Evolutionary conservation across 805 yeast genomes (phyloP).

Genomic region (Candida xiaguanensis): DNA sequence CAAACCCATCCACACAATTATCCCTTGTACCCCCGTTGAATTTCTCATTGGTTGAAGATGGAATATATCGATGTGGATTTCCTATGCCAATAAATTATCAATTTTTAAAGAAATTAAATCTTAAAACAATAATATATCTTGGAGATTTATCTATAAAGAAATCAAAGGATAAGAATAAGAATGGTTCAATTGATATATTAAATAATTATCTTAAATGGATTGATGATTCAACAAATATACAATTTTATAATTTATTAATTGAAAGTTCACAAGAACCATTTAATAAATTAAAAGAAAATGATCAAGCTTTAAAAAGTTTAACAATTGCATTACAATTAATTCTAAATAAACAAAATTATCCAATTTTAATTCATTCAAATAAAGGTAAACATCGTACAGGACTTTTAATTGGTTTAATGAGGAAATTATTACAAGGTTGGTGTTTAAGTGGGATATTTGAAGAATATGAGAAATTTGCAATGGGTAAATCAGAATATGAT

Average conservation of each 20-base stretch:
- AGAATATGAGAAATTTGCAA: constrained; percentile 88
- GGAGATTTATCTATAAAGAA: constrained; percentile 52
- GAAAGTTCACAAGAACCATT: constrained; percentile 75
- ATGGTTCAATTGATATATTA: constrained; percentile 51
- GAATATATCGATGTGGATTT: constrained; percentile 87
- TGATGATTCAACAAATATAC: constrained; percentile 39
- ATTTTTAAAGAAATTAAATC: constrained; percentile 64
- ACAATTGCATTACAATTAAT: constrained; percentile 54
- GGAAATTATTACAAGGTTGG: constrained; percentile 90
- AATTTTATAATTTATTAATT: constrained; percentile 60
- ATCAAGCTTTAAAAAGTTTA: constrained; percentile 44
- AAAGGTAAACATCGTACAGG: constrained; percentile 98
- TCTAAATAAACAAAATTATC: constrained; percentile 68
- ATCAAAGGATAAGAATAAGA: constrained; percentile 19
- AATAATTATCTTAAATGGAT: constrained; percentile 71
- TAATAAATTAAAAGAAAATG: constrained; percentile 47
- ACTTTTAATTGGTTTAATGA: constrained; percentile 83
- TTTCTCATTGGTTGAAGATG: constrained; percentile 83
- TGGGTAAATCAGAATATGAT: constrained; percentile 91
- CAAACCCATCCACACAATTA: constrained; percentile 6
- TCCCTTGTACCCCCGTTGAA: constrained; percentile 80
- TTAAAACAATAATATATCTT: constrained; percentile 77
- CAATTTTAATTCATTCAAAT: constrained; percentile 86
- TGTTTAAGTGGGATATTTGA: constrained; percentile 88
- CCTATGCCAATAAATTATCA: constrained; percentile 84